Evolutionary conservation across 192 early-diverging fungal genomes (phyloP), one percentile per base, ranked within the genome.

Genomic region (Podila minutissima): DNA sequence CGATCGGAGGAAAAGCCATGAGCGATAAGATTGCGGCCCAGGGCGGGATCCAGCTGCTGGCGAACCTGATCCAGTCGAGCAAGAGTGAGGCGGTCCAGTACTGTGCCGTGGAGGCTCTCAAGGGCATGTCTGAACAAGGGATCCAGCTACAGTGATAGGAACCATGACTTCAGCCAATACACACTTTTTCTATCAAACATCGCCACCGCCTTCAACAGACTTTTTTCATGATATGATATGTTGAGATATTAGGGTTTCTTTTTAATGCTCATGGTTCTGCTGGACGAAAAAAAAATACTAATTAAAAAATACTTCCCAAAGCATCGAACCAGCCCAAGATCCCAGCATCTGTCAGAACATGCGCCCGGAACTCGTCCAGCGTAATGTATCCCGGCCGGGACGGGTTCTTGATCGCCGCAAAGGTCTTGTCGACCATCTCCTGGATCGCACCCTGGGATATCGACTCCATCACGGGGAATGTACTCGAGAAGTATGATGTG

Each of bases 361-460:
- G 95, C 24, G 74, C 75, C 46, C 83, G 82, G 69, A 99, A 98
- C 85, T 96, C 95, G 28, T 94, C 90, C 67, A 90, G 88, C 1
- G 87, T 91, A 69, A 99, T 90, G 67, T 75, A 92, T 24, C 92
- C 91, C 29, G 89, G 85, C 60, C 89, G 84, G 20, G 62, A 69
- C 17, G 77, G 77, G 60, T 82, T 83, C 33, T 85, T 82, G 57
- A 91, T 90, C 57, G 86, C 88, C 28, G 74, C 72, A 70, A 97
- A 97, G 15, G 95, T 93, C 74, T 92, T 94, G 50, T 95, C 93
- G 20, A 98, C 94, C 93, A 99, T 95, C 64, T 98, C 95, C 62
- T 94, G 90, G 51, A 98, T 95, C 0, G 97, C 95, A 69, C 96
- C 95, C 74, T 96, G 95, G 15, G 91, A 90, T 90, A 99, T 92